These are phyloP conservation scores for Tulasnella sp. DNA, from an alignment of 768 basidiomycete genomes.

Conservation along the genomic window DNA sequence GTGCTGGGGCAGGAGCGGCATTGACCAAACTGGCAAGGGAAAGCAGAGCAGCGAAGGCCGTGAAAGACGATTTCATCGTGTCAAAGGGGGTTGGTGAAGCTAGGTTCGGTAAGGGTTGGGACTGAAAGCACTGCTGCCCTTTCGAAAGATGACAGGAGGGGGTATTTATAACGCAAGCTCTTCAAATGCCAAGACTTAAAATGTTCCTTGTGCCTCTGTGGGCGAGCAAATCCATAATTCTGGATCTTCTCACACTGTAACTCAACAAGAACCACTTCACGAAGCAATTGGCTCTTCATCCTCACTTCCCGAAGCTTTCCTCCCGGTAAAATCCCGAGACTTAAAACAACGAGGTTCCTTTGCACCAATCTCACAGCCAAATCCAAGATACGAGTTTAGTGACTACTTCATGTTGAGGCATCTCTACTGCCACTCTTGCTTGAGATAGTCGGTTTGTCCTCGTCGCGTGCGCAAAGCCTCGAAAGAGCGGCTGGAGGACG, in stretches of 20 bases:
- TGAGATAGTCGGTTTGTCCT: background rate
- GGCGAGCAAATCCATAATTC: background rate
- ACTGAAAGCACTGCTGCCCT: background rate
- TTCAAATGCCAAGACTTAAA: background rate
- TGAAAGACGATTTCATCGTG: background rate
- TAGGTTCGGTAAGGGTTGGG: background rate
- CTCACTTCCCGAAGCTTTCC: background rate
- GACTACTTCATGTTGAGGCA: too few species aligned
- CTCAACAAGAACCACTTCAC: background rate
- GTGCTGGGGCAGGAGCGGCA: background rate
- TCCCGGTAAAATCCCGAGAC: background rate
- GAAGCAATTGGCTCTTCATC: background rate
- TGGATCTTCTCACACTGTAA: background rate
- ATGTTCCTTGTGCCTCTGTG: background rate
- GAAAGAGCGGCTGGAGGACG: background rate
- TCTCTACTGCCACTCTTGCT: too few species aligned
- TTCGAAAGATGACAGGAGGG: background rate
- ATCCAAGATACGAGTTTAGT: background rate
- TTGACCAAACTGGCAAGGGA: background rate
- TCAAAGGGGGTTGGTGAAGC: background rate
- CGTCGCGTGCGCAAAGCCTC: background rate
- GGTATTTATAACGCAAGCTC: background rate
- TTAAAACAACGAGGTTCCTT: background rate
- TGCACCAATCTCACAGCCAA: background rate
- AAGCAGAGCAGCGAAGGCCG: background rate